Evolutionary conservation across 257 asterid genomes (phyloP), one percentile per base, ranked within the genome.

Genomic region (Solanum chmielewskii): DNA sequence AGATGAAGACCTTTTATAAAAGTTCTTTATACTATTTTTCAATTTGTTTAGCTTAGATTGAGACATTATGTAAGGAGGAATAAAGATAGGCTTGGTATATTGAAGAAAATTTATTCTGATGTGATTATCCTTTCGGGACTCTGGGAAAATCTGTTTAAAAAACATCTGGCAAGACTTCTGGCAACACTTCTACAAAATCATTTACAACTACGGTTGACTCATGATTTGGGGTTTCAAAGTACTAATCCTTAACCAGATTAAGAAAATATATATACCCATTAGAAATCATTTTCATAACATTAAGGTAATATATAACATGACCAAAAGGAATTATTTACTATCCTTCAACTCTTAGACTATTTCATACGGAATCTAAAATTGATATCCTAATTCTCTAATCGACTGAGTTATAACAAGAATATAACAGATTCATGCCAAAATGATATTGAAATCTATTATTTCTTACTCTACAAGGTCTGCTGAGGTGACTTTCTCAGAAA

Each of bases 81-180:
- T 52, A 2, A 3, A 52, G 18, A 52, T 16, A 52, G 62, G 62
- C 23, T 16, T 21, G 4, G 62, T 52, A 52, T 52, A 52, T 52
- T 4, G 23, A 6, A 52, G 3, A 4, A 52, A 0, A 52, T 52
- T 9, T 52, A 16, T 52, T 52, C 3, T 52, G 2, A 52, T 16
- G 23, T 52, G 5, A 52, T 52, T 6, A 52, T 4, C 62, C 23
- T 52, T 52, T 52, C 10, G 10, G 62, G 4, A 7, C 35, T 33
- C 35, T 33, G 0, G 35, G 35, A 33, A 4, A 0, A 33, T 33
- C 35, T 33, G 0, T 0, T 45, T 2, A 5, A 45, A 45, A 45
- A 6, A 45, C 31, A 2, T 29, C 31, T 29, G 2, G 35, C 1
- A 33, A 33, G 5, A 33, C 31, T 2, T 29, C 31, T 29, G 2